Percentiles rank a stretch among this genome's conserved stretches.
Conservation (phyloP, 2,329 filamentous ascomycete genomes). For the Beauveria asiatica region DNA sequence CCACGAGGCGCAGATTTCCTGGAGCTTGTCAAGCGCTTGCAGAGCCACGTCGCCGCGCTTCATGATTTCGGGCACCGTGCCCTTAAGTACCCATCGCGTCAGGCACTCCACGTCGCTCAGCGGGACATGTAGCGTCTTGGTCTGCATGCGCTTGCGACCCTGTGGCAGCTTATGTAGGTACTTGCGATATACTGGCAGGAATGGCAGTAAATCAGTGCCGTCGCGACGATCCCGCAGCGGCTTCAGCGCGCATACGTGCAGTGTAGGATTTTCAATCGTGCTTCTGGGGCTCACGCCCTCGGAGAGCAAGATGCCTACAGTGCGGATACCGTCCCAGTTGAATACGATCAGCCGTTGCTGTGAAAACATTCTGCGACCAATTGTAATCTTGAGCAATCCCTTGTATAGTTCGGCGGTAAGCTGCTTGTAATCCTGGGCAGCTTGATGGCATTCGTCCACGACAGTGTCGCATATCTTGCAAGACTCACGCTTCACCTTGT, state of each 20-base stretch:
- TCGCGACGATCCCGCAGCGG: conserved; percentile 60
- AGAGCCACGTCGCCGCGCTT: conserved; percentile 39
- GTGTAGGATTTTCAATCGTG: conserved; percentile 49
- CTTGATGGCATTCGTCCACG: conserved; percentile 72
- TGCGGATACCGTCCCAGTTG: conserved; percentile 74
- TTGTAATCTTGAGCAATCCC: conserved; percentile 66
- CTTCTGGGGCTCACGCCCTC: conserved; percentile 62
- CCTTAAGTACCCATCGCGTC: conserved; percentile 56
- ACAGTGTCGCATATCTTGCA: conserved; percentile 76
- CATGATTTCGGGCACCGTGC: conserved; percentile 52
- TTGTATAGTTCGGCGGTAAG: conserved; percentile 76
- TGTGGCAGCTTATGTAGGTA: conserved; percentile 61
- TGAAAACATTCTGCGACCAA: conserved; percentile 72
- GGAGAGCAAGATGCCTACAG: conserved; percentile 68
- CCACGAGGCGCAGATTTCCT: conserved; percentile 66
- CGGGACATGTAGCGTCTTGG: conserved; percentile 61
- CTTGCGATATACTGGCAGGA: conserved; percentile 60
- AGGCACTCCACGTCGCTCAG: conserved; percentile 77
- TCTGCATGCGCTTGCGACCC: conserved; percentile 55
- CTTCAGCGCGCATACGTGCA: conserved; percentile 74
- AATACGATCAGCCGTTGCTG: conserved; percentile 74
- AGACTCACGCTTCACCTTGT: conserved; percentile 77
- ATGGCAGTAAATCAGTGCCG: conserved; percentile 80
- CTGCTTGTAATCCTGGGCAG: conserved; percentile 69
- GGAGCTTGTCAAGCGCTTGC: conserved; percentile 58